phyloP scores from a whole-genome alignment of 2,329 filamentous ascomycete genomes.

The Passalora sequoiae region DNA sequence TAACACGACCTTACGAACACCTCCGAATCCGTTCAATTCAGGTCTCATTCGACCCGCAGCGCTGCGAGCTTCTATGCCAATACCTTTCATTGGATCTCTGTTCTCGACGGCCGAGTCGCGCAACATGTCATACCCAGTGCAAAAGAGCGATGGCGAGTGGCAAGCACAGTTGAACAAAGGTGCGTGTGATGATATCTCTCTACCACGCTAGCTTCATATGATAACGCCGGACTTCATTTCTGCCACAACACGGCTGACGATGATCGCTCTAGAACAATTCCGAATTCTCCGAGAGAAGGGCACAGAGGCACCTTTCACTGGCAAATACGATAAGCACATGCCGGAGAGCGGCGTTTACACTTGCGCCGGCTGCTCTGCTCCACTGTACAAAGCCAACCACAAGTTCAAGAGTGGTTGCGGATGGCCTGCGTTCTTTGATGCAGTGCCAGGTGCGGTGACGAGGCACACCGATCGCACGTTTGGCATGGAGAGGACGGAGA shows the following conservation, averaged over 20 bases:
- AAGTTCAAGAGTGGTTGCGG: conserved; percentile 97
- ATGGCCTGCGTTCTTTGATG: conserved; percentile 98
- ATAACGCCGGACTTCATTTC: background rate
- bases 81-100: conserved; percentile 72
- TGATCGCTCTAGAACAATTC: conserved; percentile 74
- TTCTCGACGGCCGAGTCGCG: conserved; percentile 59
- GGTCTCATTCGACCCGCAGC: conserved; percentile 27
- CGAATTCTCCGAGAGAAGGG: conserved; percentile 86
- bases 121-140: conserved; percentile 70
- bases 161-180: conserved; percentile 71
- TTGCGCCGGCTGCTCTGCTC: conserved; percentile 79
- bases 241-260: conserved; percentile 29
- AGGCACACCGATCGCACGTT: conserved; percentile 70
- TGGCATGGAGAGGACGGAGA: conserved; percentile 86
- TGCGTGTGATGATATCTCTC: conserved; percentile 34
- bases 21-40: conserved; percentile 25
- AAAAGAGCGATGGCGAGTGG: conserved; percentile 82
- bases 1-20: conserved; percentile 38
- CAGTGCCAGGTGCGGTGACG: conserved; percentile 81
- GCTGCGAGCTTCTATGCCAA: conserved; percentile 59
- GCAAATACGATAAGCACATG: conserved; percentile 83
- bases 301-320: conserved; percentile 75
- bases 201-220: conserved; percentile 15
- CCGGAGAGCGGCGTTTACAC: conserved; percentile 72
- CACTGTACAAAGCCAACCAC: conserved; percentile 86